phyloP scores from a whole-genome alignment of 208 protist genomes.

The Wallacemonas sp. region DNA sequence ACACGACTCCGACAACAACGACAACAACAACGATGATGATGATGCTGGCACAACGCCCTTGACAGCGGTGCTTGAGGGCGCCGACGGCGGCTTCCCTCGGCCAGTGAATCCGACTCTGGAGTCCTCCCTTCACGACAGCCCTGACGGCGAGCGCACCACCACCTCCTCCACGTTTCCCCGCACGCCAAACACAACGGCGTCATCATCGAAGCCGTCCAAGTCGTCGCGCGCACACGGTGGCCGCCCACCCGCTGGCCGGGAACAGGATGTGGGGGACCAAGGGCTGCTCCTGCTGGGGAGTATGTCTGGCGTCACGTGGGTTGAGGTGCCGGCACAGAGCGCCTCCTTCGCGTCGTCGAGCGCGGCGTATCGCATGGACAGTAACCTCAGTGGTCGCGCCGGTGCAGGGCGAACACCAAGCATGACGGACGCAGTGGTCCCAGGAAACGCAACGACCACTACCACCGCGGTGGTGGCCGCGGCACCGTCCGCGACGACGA shows the following conservation, averaged over 20 bases:
- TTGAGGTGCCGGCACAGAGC: conserved; percentile 10
- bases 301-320: not conserved
- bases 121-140: no score
- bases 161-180: no score
- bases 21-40: not conserved
- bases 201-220: no score
- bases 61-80: not conserved
- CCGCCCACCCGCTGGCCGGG: no score
- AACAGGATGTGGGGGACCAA: no score
- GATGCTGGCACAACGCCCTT: not conserved
- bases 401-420: not conserved
- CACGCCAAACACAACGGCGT: no score
- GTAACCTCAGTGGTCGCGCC: not conserved
- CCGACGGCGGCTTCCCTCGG: not conserved
- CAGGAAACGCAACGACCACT: not conserved
- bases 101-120: no score
- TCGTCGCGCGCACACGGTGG: no score
- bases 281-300: no score
- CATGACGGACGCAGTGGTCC: not conserved
- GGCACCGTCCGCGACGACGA: not conserved
- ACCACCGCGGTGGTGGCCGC: not conserved
- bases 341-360: conserved; percentile 4
- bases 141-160: no score
- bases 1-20: not conserved
- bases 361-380: not conserved